phyloP scores from a whole-genome alignment of 306 rosid genomes.

The Prosopis cineraria region DNA sequence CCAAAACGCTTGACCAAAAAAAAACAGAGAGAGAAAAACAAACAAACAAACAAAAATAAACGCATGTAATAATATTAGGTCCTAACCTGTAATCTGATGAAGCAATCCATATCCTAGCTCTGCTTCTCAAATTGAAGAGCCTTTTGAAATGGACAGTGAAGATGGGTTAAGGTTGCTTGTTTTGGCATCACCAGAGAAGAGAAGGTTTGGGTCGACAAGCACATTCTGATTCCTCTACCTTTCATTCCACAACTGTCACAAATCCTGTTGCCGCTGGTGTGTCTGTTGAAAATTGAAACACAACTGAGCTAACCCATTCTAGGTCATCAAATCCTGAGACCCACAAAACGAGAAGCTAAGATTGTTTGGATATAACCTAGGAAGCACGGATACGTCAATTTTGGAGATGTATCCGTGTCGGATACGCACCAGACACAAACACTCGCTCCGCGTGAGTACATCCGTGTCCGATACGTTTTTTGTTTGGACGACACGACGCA shows the following conservation, averaged over 20 bases:
- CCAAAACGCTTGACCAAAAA: no score
- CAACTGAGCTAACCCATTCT: constrained; percentile 37
- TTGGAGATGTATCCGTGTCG: no score
- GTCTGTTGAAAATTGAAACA: constrained; percentile 39
- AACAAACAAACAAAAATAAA: no score
- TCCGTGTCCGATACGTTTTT: no score
- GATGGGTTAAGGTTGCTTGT: neutral
- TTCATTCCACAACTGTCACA: constrained; percentile 26
- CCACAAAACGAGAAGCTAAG: constrained; percentile 44
- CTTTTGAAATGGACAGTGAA: constrained; percentile 29
- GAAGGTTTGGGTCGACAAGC: constrained; percentile 5
- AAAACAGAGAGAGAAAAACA: no score
- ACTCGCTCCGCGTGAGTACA: no score
- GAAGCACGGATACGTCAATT: no score
- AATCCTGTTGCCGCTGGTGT: neutral
- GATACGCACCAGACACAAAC: no score
- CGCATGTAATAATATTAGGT: no score
- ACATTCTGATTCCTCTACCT: constrained; percentile 28
- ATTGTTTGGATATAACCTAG: constrained; percentile 44
- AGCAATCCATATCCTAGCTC: constrained; percentile 52
- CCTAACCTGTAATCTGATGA: constrained; percentile 60
- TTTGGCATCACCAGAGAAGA: no score
- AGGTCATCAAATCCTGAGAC: constrained; percentile 36
- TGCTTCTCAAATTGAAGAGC: constrained; percentile 49
- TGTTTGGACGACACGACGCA: no score